Evolutionary conservation across 306 rosid species (phyloP), one percentile per base, ranked within the genome.

Genomic region (Alnus rubra): DNA sequence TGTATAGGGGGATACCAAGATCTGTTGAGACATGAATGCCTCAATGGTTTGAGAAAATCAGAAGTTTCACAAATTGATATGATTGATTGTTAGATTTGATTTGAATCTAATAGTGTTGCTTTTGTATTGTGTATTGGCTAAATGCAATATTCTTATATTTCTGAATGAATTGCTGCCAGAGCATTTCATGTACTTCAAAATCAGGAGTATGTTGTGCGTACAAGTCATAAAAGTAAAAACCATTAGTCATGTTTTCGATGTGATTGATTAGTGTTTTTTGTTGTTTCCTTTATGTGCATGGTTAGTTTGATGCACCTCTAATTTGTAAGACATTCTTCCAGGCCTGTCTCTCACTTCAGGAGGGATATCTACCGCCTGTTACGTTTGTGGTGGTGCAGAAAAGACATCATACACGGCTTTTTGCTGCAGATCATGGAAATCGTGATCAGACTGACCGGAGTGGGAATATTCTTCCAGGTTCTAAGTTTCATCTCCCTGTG

Each of bases 381-480:
- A 94, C 98, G 9, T 94, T 92, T 79, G 80, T 90, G 1, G 98
- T 92, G 45, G 98, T 94, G 14, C 94, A 86, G 68, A 94, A 92
- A 74, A 83, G 98, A 53, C 97, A 94, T 7, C 96, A 92, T 45
- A 94, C 98, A 0, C 87, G 97, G 4, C 78, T 94, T 18, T 94
- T 92, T 47, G 90, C 98, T 0, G 45, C 6, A 1, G 86, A 74
- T 53, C 67, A 62, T 9, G 10, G 44, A 9, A 72, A 55, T 2
- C 79, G 84, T 0, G 54, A 74, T 49, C 81, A 76, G 39, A 83
- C 76, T 0, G 99, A 95, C 55, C 76, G 1, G 50, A 92, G 98
- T 71, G 97, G 97, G 74, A 95, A 95, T 73, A 87, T 95, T 65
- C 83, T 77, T 44, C 98, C 98, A 88, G 99, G 96, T 94, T 82